Evolutionary conservation across 116 monocot species (phyloP).

Genomic region (Dioscorea cayenensis): DNA sequence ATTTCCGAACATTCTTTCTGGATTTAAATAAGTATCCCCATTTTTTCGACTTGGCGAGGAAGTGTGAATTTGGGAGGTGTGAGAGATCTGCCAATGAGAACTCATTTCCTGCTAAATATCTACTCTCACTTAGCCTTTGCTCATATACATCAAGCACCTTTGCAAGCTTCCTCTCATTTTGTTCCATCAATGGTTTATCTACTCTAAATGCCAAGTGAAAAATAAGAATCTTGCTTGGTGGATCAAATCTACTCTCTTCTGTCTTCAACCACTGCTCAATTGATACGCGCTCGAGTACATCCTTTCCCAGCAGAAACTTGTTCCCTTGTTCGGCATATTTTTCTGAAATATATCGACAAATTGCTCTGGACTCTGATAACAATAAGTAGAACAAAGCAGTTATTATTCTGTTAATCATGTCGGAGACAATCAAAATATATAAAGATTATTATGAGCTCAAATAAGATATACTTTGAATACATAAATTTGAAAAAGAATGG

Average conservation of each 20-base stretch:
- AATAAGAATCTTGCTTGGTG: constrained; percentile 45
- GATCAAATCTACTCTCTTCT: constrained; percentile 59
- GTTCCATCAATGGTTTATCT: background rate
- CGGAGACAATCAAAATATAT: background rate
- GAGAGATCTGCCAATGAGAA: constrained; percentile 37
- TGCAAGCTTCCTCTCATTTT: constrained; percentile 23
- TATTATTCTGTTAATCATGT: background rate
- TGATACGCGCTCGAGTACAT: constrained; percentile 42
- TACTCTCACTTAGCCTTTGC: constrained; percentile 20
- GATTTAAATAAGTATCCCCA: constrained; percentile 39
- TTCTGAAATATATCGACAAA: constrained; percentile 50
- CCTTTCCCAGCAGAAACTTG: constrained; percentile 40
- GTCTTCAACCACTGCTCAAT: constrained; percentile 63
- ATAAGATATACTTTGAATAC: background rate
- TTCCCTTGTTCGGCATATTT: constrained; percentile 35
- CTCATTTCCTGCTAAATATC: constrained; percentile 27
- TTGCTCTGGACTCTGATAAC: constrained; percentile 53
- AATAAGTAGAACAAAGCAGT: background rate
- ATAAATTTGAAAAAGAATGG: no score
- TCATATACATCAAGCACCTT: constrained; percentile 32
- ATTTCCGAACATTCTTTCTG: constrained; percentile 54
- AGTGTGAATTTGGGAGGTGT: constrained; percentile 72
- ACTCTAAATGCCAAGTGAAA: constrained; percentile 36
- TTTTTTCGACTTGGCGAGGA: constrained; percentile 29
- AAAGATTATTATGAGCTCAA: no score